Conservation (phyloP, 192 early-diverging fungal species). For the Paraglomus occultum region DNA sequence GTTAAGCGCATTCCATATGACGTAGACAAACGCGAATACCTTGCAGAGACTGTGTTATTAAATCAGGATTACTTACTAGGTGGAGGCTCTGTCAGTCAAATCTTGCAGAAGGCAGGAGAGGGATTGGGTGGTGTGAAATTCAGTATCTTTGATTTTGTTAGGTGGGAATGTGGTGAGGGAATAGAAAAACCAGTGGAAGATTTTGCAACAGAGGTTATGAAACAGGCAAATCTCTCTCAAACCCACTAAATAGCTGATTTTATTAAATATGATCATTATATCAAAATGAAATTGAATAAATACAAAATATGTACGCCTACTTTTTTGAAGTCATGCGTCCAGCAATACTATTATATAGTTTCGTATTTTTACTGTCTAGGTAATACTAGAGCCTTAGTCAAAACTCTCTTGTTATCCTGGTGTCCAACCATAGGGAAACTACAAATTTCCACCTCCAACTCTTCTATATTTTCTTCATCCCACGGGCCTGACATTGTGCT, state of each 20-base stretch:
- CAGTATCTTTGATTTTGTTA: slow-evolving; percentile 65
- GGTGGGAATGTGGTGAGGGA: slow-evolving; percentile 85
- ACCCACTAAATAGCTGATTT: neutral
- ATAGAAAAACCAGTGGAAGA: slow-evolving; percentile 72
- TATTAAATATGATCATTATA: neutral
- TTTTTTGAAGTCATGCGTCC: neutral
- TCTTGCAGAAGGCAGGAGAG: slow-evolving; percentile 49
- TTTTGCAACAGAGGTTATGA: slow-evolving; percentile 80
- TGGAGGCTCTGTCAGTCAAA: slow-evolving; percentile 68
- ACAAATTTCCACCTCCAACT: slow-evolving; percentile 30
- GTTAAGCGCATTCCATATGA: slow-evolving; percentile 40
- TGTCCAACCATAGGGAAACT: slow-evolving; percentile 23
- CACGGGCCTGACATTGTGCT: slow-evolving; percentile 18
- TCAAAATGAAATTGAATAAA: neutral
- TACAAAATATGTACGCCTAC: neutral
- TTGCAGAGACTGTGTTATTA: slow-evolving; percentile 60
- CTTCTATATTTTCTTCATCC: slow-evolving; percentile 4
- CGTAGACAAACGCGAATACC: slow-evolving; percentile 41
- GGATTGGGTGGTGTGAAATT: slow-evolving; percentile 48
- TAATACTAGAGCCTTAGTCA: slow-evolving; percentile 13
- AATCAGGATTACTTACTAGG: slow-evolving; percentile 76
- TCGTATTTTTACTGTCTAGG: slow-evolving; percentile 1
- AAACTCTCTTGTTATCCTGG: slow-evolving; percentile 9
- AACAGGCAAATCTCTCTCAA: slow-evolving; percentile 36
- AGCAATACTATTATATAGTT: too few relatives aligned